Evolutionary conservation across 2,329 filamentous ascomycete species (phyloP).

Genomic region (Trichoderma sp.): DNA sequence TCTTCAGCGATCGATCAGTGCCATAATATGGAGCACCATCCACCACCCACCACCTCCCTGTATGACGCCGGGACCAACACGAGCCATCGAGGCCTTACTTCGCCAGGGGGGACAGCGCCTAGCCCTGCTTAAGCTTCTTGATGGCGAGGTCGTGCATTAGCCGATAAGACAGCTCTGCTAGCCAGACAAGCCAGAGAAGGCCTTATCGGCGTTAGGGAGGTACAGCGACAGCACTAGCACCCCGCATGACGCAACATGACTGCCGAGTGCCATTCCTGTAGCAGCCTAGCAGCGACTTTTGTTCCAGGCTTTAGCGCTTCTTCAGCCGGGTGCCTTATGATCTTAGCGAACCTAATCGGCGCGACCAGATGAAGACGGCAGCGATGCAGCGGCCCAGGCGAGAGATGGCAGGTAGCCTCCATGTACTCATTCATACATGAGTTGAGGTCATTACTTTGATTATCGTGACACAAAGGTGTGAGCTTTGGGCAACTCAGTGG

Average conservation of each 20-base stretch:
- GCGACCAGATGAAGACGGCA: conserved; percentile 1
- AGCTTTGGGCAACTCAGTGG: background rate
- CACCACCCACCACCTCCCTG: background rate
- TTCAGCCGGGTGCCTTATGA: background rate
- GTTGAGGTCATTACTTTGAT: background rate
- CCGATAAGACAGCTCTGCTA: background rate
- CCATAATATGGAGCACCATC: background rate
- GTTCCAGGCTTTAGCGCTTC: conserved; percentile 14
- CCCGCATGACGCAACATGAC: conserved; percentile 27
- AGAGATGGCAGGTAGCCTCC: background rate
- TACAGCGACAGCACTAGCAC: conserved; percentile 21
- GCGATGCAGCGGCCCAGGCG: conserved; percentile 1
- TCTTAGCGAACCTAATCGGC: background rate
- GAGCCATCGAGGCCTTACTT: conserved; percentile 10
- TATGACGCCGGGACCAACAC: background rate
- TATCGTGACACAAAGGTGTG: no score
- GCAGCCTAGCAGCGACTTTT: conserved; percentile 18
- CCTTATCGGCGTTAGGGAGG: conserved; percentile 25
- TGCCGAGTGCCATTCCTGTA: conserved; percentile 11
- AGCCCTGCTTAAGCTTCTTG: conserved; percentile 20
- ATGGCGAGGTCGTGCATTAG: conserved; percentile 24
- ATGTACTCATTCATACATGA: background rate
- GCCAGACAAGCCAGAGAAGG: background rate
- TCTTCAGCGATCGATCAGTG: conserved; percentile 1
- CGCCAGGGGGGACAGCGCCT: conserved; percentile 8